Evolutionary conservation across 1,284 basidiomycete species (phyloP).

Genomic region (Fomitopsis palustris): DNA sequence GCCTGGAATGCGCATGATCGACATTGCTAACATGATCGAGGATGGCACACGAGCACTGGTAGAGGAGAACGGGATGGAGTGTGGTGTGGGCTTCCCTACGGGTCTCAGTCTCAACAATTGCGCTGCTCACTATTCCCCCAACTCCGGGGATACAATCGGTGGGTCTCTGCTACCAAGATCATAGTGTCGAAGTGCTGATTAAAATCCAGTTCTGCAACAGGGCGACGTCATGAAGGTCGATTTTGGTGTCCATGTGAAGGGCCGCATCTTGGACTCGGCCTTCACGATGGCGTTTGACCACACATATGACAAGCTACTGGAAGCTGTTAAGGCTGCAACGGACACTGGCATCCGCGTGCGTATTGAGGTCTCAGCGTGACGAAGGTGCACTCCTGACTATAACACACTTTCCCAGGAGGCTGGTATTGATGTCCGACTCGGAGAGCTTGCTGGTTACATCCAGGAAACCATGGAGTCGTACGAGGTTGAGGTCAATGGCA

Average conservation of each 20-base stretch:
- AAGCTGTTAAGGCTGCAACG: constrained; percentile 93
- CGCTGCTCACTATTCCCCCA: constrained; percentile 97
- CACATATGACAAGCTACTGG: constrained; percentile 86
- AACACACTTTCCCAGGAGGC: constrained; percentile 64
- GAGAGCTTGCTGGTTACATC: constrained; percentile 89
- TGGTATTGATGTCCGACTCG: constrained; percentile 93
- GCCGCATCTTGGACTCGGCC: constrained; percentile 92
- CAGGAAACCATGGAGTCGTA: constrained; percentile 99
- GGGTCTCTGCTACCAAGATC: not conserved
- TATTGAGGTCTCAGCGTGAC: constrained; percentile 2
- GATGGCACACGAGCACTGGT: constrained; percentile 87
- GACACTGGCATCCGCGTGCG: constrained; percentile 82
- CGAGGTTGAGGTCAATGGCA: constrained; percentile 90
- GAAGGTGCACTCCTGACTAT: not conserved
- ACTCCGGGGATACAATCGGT: constrained; percentile 90
- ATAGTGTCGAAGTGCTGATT: constrained; percentile 2
- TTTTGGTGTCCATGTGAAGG: constrained; percentile 95
- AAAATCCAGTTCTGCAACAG: constrained; percentile 66
- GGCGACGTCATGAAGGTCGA: constrained; percentile 96
- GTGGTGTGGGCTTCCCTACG: constrained; percentile 95
- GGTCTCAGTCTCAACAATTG: constrained; percentile 93
- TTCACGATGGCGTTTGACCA: constrained; percentile 92
- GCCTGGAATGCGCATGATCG: constrained; percentile 93
- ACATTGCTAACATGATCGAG: constrained; percentile 94
- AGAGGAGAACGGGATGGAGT: constrained; percentile 85